A percentile compares a stretch with the other conserved stretches of the same genome.
Conservation (phyloP, 345 rosid species). For the Gossypium turneri region DNA sequence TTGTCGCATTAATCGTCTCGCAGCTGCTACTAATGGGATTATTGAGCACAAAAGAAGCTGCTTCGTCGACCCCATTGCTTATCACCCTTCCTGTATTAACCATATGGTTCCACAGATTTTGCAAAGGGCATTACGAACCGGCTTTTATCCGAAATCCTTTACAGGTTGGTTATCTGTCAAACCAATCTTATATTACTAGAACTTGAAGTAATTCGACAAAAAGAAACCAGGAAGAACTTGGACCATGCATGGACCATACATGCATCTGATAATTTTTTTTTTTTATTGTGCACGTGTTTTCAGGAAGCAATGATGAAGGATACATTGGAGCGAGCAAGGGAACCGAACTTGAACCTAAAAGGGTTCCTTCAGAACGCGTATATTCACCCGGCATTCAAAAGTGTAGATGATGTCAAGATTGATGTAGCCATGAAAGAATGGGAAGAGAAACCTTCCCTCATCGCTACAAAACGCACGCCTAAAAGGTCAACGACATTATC, state of each 20-base stretch:
- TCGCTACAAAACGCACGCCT: too few species aligned
- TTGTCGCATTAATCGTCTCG: conserved; percentile 62
- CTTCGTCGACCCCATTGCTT: conserved; percentile 92
- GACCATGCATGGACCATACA: too few species aligned
- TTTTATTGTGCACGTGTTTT: neutral
- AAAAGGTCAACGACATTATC: conserved; percentile 36
- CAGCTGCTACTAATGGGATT: conserved; percentile 80
- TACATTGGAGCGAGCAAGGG: conserved; percentile 71
- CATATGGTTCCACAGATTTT: conserved; percentile 73
- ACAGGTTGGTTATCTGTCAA: conserved; percentile 41
- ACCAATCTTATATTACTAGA: neutral
- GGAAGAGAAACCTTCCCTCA: too few species aligned
- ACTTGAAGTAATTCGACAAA: neutral
- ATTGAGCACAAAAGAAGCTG: conserved; percentile 74
- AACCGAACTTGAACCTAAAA: conserved; percentile 77
- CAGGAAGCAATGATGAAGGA: conserved; percentile 96
- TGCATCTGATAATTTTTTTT: too few species aligned
- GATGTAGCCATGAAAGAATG: conserved; percentile 19
- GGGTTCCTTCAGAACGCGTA: conserved; percentile 68
- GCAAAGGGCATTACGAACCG: conserved; percentile 78
- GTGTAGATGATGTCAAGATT: conserved; percentile 37
- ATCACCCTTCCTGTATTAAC: conserved; percentile 74
- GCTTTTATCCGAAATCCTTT: conserved; percentile 73
- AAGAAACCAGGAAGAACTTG: neutral
- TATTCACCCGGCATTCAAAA: conserved; percentile 68